Evolutionary conservation across 2,329 filamentous ascomycete species (phyloP), one percentile per base, ranked within the genome.

Genomic region (Helotiales sp.): DNA sequence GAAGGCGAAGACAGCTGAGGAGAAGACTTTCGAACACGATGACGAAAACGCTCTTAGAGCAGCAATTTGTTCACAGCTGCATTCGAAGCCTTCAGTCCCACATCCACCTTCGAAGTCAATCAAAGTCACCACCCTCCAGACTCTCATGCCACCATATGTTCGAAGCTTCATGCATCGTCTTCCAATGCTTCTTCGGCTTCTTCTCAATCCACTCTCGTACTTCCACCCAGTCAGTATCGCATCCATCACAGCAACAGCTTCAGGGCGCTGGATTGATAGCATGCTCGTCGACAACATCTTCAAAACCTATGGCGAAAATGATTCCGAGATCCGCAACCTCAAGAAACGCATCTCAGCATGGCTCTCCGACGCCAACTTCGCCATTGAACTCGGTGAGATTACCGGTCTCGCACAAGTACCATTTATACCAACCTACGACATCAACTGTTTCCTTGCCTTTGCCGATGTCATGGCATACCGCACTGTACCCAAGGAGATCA

Each of bases 351-450:
- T 83, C 50, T 76, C 76, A 1, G 66, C 72, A 5, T 83, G 79
- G 79, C 75, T 81, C 13, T 70, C 76, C 1, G 76, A 80, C 47
- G 79, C 80, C 13, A 82, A 81, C 57, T 81, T 82, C 62, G 76
- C 75, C n/a, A 67, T 81, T 4, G 72, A 80, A 48, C 65, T 82
- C 0, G 72, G 68, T n/a, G 71, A 75, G 15, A 74, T 83, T 25
- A 70, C 71, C 4, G 77, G 75, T 22, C 67, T 75, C 3, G 77
- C 75, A 0, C 74, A 77, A 34, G 79, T 82, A 0, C 79, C 81
- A 1, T 68, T 81, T 50, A 75, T 76, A 58, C 75, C 78, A 1
- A 69, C 67, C 17, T 80, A 77, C 65, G 76, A 81, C 54, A 82
- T 82, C 51, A 68, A 74, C 34, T 74, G 70, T 51, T 72, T 75